Conservation (phyloP, 495 filamentous ascomycete genomes). For the Trichoderma erinaceum region DNA sequence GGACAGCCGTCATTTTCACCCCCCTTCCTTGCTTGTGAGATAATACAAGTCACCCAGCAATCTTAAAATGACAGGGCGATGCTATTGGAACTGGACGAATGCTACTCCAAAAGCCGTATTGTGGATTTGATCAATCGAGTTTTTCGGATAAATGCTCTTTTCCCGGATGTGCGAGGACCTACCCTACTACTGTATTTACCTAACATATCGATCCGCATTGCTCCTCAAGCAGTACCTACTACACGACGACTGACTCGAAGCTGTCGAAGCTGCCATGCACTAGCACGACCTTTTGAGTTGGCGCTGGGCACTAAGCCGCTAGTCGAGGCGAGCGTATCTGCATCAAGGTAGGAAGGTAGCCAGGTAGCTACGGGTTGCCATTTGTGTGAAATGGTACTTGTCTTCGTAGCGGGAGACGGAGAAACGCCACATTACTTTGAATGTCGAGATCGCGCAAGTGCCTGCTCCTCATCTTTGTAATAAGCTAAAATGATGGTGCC, state of each 20-base stretch:
- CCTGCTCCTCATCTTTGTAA: neutral
- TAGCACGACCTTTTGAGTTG: neutral
- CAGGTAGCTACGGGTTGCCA: neutral
- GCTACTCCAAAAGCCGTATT: neutral
- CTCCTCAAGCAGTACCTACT: too few species aligned
- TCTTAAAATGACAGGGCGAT: slow-evolving; percentile 2
- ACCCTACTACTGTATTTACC: neutral
- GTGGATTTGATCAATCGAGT: neutral
- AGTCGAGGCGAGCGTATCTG: neutral
- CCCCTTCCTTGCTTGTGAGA: neutral
- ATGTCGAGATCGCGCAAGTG: neutral
- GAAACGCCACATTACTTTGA: neutral
- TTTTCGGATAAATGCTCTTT: neutral
- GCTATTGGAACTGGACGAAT: neutral
- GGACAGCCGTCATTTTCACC: neutral
- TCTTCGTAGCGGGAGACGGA: neutral
- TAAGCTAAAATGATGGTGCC: neutral
- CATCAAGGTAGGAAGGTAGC: too few species aligned
- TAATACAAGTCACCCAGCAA: slow-evolving; percentile 1
- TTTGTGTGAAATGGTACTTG: neutral
- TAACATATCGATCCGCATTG: too few species aligned
- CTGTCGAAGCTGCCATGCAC: neutral
- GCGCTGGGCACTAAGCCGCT: neutral
- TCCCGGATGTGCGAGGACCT: slow-evolving; percentile 3
- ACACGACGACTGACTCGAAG: neutral